Evolutionary conservation across 2,329 filamentous ascomycete species (phyloP), one percentile per base, ranked within the genome.

Genomic region (Arthrobotrys entomopaga): DNA sequence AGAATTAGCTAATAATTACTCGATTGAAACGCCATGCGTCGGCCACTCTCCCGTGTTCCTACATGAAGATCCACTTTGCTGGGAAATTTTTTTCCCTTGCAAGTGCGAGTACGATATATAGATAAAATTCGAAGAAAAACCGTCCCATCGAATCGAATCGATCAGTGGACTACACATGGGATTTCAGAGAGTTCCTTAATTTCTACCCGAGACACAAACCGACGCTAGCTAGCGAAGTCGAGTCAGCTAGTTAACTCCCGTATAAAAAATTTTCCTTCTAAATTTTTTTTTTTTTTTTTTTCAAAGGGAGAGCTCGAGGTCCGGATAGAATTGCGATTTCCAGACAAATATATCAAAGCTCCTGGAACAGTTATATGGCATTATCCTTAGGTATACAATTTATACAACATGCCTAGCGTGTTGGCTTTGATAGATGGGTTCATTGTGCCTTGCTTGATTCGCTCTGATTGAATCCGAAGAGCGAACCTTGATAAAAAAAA

Each of bases 1-100:
- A 63, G 48, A 7, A 64, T 74, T 74, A 67, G 70, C 63, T 74
- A 74, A 74, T 29, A 54, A 64, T 74, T 74, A 74, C 70, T 74
- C 70, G 63, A 74, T 74, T 2, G 70, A 58, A 74, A 67, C 54
- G 56, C 59, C 60, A 48, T 46, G 24, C 38, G 52, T 52, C 34
- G 22, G 22, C 20, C 19, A 34, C 24, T 26, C 15, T n/a, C 10
- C 15, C 24, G 48, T 48, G 48, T 49, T 50, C 38, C 11, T 7
- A 16, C 7, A n/a, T 22, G 16, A 20, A 13, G 8, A 50, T 50
- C 46, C 16, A 50, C 20, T 50, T 22, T 24, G n/a, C 16, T 20
- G 13, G 10, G n/a, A 40, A 61, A 40, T 40, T 61, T 61, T 61
- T 52, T 13, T 15, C 15, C 22, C 7, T n/a, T n/a, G n/a, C n/a